Conservation (phyloP, 2,329 filamentous ascomycete species). For the Aspergillus novofumigatus region DNA sequence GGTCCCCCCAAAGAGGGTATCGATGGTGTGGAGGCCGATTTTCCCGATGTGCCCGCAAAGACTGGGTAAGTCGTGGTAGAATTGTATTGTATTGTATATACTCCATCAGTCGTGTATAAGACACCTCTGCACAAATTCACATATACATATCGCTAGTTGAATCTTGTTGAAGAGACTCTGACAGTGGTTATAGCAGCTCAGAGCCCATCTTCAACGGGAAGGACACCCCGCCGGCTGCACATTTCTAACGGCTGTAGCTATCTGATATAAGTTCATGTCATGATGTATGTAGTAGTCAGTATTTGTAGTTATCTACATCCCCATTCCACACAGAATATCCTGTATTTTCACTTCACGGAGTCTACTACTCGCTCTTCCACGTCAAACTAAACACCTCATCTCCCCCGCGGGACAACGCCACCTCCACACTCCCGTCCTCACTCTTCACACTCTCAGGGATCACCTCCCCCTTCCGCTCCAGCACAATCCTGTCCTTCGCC, state of each 20-base stretch:
- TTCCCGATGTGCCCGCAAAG: neutral
- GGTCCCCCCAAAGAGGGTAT: slow-evolving; percentile 28
- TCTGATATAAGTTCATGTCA: too few relatives aligned
- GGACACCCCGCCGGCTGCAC: too few relatives aligned
- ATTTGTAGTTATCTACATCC: neutral
- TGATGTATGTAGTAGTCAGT: neutral
- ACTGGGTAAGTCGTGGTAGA: neutral
- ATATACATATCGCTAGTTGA: too few relatives aligned
- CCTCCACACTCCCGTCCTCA: neutral
- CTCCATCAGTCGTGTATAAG: neutral
- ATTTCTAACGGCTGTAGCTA: neutral
- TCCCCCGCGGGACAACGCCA: neutral
- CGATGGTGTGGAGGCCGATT: slow-evolving; percentile 3
- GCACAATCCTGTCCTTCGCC: neutral
- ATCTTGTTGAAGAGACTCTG: too few relatives aligned
- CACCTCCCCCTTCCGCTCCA: neutral
- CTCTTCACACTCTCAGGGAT: neutral
- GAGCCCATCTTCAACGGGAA: neutral
- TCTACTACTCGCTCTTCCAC: neutral
- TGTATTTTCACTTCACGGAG: neutral
- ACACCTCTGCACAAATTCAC: neutral
- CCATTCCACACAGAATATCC: neutral
- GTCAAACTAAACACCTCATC: neutral
- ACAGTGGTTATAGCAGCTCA: neutral
- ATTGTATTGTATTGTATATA: neutral